Base-by-base conservation (phyloP, 352 stramenopile species). In the Phytophthora pisi region DNA sequence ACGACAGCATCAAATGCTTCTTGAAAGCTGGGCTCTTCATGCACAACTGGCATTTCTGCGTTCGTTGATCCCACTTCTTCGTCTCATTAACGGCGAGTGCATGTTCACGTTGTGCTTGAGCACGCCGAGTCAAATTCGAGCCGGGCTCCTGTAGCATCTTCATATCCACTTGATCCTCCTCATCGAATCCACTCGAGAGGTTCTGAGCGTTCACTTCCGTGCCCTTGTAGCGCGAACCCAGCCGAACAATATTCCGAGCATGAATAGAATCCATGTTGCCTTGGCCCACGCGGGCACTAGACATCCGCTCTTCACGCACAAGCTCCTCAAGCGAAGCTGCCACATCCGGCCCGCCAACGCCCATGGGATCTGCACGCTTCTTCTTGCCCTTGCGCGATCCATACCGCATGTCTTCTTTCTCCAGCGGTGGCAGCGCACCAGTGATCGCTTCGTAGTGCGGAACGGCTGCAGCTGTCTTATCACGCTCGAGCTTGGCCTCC, bases 151-250 rank as follows among this genome's bases (percentile, higher is more conserved):
- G 57, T 28, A 91, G 57, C 79, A 94, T 79, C 36, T 72, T 85
- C 64, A 76, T 89, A 54, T 92, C 81, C 8, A 95, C 68, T 69
- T 90, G 76, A 18, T 93, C 85, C 40, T 95, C 88, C 51, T 96
- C 88, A 42, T 93, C 88, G 62, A 96, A 92, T 10, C 86, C 86
- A 42, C 88, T 96, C 3, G 84, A 82, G 13, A 91, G 62, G 23
- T 86, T 92, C 13, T 72, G 72, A 11, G 75, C 73, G 24, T 81
- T 91, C 30, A 81, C 74, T 68, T 93, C 84, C 0, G 72, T 89
- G 26, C 86, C 84, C 56, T 89, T 82, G 72, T 92, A 96, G 10
- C 79, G 82, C 16, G 84, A 77, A 2, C 88, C 88, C 0, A 96
- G 64, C 0, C 88, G 84, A 34, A 96, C 10, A 54, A 96, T 92